Evolutionary conservation across 2,329 filamentous ascomycete species (phyloP).

Genomic region (Sordariomycetes sp.): DNA sequence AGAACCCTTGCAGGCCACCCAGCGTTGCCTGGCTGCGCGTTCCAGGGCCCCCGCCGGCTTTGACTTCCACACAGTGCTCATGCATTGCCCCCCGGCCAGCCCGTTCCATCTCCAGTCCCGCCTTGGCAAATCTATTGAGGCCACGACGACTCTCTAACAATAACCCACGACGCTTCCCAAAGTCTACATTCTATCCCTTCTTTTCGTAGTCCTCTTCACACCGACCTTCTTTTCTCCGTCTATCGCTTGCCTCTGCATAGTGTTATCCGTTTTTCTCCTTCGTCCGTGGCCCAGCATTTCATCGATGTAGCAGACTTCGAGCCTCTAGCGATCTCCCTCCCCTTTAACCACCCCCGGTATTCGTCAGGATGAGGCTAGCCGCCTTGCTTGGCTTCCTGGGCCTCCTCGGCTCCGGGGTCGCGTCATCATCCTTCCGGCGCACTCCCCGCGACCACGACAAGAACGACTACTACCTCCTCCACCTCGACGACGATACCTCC

Average conservation of each 20-base stretch:
- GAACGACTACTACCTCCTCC: constrained; percentile 89
- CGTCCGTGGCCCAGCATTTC: background rate
- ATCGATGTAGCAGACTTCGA: background rate
- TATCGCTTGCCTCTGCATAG: background rate
- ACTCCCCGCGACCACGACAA: constrained; percentile 48
- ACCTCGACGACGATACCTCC: constrained; percentile 56
- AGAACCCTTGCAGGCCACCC: background rate
- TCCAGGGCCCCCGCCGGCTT: background rate
- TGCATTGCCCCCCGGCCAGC: background rate
- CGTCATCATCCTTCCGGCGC: constrained; percentile 40
- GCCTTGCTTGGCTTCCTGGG: constrained; percentile 42
- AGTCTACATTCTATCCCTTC: background rate
- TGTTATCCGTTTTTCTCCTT: background rate
- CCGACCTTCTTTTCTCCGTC: background rate
- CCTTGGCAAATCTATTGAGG: background rate
- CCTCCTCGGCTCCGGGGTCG: constrained; percentile 36
- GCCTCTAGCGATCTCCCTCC: background rate
- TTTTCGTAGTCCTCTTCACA: background rate
- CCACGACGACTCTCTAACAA: background rate
- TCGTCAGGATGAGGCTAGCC: constrained; percentile 34
- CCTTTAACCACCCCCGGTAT: background rate
- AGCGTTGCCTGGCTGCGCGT: background rate
- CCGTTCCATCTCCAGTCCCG: background rate
- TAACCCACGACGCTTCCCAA: background rate
- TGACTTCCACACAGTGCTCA: background rate